phyloP scores from a whole-genome alignment of 768 basidiomycete genomes.

The Obba rivulosa region DNA sequence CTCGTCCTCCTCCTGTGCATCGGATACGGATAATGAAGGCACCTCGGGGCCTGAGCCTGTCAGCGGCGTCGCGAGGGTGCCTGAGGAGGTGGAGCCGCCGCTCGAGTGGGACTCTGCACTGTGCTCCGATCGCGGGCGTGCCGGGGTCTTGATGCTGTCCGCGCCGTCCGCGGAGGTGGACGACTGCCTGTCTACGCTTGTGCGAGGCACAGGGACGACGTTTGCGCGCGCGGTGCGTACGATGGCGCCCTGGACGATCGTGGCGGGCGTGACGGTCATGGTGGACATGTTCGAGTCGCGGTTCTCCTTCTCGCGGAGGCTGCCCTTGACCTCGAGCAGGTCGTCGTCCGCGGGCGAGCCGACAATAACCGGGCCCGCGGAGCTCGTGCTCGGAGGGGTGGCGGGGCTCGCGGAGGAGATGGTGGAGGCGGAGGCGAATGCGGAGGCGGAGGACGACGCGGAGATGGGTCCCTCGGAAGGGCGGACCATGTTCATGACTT shows the following conservation, averaged over 20 bases:
- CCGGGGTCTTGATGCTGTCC: background rate
- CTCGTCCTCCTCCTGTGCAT: no score
- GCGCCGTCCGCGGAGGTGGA: slow-evolving; percentile 4
- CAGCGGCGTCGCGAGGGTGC: no score
- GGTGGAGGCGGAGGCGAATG: no score
- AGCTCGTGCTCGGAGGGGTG: background rate
- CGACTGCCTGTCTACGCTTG: no score
- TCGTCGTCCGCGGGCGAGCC: background rate
- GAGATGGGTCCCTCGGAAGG: slow-evolving; percentile 4
- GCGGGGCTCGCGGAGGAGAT: background rate
- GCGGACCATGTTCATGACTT: slow-evolving; percentile 16
- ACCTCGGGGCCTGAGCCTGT: no score
- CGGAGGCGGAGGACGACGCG: background rate
- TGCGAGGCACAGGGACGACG: slow-evolving; percentile 17
- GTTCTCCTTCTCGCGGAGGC: slow-evolving; percentile 19
- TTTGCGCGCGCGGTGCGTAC: slow-evolving; percentile 17
- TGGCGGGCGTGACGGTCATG: slow-evolving; percentile 26
- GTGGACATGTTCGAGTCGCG: slow-evolving; percentile 25
- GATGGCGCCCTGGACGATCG: slow-evolving; percentile 22
- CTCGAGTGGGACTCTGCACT: background rate
- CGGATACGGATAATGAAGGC: no score
- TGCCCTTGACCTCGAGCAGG: background rate
- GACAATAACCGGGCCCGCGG: no score
- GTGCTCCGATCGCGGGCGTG: background rate
- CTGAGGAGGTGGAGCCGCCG: background rate